Evolutionary conservation across 2,329 filamentous ascomycete species (phyloP).

Genomic region (Botrytis cinerea): DNA sequence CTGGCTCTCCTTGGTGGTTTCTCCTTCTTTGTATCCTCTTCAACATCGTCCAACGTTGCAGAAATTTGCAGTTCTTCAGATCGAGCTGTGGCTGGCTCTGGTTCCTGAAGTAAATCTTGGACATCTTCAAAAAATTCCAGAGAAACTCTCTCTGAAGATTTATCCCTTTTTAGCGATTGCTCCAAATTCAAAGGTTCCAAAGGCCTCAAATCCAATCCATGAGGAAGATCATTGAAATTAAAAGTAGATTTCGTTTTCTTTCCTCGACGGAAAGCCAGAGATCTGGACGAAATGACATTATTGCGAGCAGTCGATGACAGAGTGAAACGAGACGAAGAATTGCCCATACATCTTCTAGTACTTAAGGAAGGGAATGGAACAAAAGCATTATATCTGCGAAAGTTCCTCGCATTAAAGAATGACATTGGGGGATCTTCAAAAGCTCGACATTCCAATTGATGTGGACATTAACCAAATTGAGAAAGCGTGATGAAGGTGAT

Average conservation of each 20-base stretch:
- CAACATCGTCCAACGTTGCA: background rate
- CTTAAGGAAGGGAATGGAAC: background rate
- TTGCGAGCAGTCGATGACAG: background rate
- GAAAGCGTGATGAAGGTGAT: constrained; percentile 2
- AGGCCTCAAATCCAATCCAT: background rate
- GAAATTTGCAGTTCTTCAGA: background rate
- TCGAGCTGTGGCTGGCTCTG: background rate
- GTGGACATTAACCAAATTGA: background rate
- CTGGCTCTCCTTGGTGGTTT: background rate
- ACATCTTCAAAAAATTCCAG: constrained; percentile 6
- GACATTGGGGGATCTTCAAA: background rate
- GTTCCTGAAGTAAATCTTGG: background rate
- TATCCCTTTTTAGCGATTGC: background rate
- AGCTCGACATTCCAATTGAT: constrained; percentile 1
- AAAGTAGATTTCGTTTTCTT: constrained; percentile 58
- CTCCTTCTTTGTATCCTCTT: background rate
- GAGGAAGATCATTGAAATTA: constrained; percentile 57
- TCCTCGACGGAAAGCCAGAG: constrained; percentile 43
- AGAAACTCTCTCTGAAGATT: background rate
- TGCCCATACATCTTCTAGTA: background rate
- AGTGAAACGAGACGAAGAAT: background rate
- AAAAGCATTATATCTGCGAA: constrained; percentile 3
- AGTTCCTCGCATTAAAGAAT: constrained; percentile 13
- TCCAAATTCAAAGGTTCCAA: constrained; percentile 42
- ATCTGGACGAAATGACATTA: background rate